Percentiles rank a stretch among this genome's conserved stretches.
These are phyloP conservation scores for Balamuthia mandrillaris DNA, from an alignment of 208 protist genomes.

Conservation along the genomic window DNA sequence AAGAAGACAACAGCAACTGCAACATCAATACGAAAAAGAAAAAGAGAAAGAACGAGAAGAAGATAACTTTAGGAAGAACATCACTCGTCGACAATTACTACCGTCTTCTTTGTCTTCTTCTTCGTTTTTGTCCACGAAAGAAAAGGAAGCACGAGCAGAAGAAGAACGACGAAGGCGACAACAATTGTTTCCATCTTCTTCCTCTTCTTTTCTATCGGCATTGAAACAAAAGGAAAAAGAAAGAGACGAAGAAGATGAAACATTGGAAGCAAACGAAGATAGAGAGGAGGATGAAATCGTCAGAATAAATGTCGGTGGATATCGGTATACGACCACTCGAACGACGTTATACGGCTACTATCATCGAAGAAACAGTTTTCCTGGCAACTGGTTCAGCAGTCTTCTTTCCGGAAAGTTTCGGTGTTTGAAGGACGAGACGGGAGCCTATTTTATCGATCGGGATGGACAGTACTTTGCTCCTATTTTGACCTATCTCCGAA, in stretches of 20 bases:
- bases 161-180: too few species aligned
- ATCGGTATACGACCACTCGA: constrained; percentile 17
- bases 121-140: too few species aligned
- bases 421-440: constrained; percentile 9
- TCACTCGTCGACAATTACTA: too few species aligned
- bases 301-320: not conserved
- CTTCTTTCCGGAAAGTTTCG: not conserved
- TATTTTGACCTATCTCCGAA: constrained; percentile 41
- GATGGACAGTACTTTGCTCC: constrained; percentile 43
- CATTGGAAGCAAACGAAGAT: not conserved
- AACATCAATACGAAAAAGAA: not conserved
- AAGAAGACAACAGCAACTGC: not conserved
- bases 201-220: too few species aligned
- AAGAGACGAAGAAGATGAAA: not conserved
- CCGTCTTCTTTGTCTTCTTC: too few species aligned
- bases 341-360: not conserved
- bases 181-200: too few species aligned
- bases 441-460: constrained; percentile 40
- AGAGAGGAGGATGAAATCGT: constrained; percentile 8
- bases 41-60: not conserved
- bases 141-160: too few species aligned
- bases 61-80: too few species aligned
- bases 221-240: not conserved
- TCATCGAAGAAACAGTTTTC: not conserved
- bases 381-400: not conserved